Conservation (phyloP, 2,329 filamentous ascomycete genomes). For the Karstenula rhodostoma region DNA sequence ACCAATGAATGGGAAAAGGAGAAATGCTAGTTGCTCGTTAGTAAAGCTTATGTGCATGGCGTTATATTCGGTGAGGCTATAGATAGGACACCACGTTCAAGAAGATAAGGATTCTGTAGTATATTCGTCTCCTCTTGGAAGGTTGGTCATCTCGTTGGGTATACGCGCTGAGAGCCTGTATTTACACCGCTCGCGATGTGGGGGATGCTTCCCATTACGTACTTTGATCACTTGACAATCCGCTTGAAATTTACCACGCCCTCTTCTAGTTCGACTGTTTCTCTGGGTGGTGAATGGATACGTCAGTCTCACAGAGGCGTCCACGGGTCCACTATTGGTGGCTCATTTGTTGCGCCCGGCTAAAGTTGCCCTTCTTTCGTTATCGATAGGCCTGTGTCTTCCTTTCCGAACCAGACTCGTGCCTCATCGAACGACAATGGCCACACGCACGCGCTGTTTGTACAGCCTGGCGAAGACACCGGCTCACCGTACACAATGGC, state of each 20-base stretch:
- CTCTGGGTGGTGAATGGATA: no score
- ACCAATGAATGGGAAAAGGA: neutral
- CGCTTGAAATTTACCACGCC: no score
- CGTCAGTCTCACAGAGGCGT: no score
- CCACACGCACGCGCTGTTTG: slow-evolving; percentile 25
- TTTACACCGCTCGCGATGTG: no score
- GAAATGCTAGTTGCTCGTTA: neutral
- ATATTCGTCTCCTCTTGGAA: neutral
- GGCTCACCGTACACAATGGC: slow-evolving; percentile 26
- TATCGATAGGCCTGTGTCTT: neutral
- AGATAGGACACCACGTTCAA: neutral
- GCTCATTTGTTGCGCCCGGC: no score
- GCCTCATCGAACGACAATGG: slow-evolving; percentile 24
- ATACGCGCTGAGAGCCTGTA: no score
- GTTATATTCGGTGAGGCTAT: neutral
- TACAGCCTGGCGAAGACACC: slow-evolving; percentile 21
- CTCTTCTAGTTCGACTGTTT: no score
- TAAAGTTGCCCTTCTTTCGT: neutral
- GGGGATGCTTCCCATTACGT: no score
- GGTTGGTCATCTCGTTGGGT: neutral
- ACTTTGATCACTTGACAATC: no score
- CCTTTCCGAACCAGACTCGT: neutral
- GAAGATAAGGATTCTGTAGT: neutral
- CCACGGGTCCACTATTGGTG: no score
- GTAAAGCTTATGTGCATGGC: neutral